A percentile compares a stretch with the other conserved stretches of the same genome.
phyloP scores from a whole-genome alignment of 257 asterid species.

The Ophiorrhiza pumila region DNA sequence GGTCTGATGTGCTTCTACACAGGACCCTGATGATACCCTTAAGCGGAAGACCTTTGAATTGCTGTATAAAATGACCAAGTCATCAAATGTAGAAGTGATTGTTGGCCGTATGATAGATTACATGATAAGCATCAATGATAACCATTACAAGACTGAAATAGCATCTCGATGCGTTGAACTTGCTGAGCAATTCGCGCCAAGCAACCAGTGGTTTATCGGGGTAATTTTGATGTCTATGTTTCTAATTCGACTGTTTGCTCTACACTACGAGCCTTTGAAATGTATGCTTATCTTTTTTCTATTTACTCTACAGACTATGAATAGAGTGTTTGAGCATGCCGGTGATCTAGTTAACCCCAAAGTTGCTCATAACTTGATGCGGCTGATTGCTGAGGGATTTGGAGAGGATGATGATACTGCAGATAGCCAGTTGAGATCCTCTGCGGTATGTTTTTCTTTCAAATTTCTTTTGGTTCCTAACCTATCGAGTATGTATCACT shows the following conservation, averaged over 20 bases:
- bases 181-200: conserved; percentile 97
- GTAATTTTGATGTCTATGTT: conserved; percentile 33
- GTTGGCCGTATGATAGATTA: conserved; percentile 94
- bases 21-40: conserved; percentile 98
- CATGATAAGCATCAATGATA: conserved; percentile 87
- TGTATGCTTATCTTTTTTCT: conserved; percentile 22
- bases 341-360: conserved; percentile 89
- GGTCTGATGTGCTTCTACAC: conserved; percentile 24
- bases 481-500: background rate
- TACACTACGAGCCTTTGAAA: conserved; percentile 14
- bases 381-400: conserved; percentile 94
- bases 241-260: conserved; percentile 9
- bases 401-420: conserved; percentile 86
- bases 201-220: conserved; percentile 99
- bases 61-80: conserved; percentile 95
- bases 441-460: conserved; percentile 73
- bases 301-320: conserved; percentile 74
- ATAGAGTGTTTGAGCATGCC: conserved; percentile 96
- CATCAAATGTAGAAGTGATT: conserved; percentile 97
- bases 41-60: conserved; percentile 97
- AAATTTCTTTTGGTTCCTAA: conserved; percentile 21
- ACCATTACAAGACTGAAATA: conserved; percentile 93
- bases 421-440: conserved; percentile 86
- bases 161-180: conserved; percentile 99
- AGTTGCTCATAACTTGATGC: conserved; percentile 96